Percentiles rank a stretch among this genome's conserved stretches.
These are phyloP conservation scores for Penicillium steckii DNA, from an alignment of 495 filamentous ascomycete genomes.

Conservation along the genomic window DNA sequence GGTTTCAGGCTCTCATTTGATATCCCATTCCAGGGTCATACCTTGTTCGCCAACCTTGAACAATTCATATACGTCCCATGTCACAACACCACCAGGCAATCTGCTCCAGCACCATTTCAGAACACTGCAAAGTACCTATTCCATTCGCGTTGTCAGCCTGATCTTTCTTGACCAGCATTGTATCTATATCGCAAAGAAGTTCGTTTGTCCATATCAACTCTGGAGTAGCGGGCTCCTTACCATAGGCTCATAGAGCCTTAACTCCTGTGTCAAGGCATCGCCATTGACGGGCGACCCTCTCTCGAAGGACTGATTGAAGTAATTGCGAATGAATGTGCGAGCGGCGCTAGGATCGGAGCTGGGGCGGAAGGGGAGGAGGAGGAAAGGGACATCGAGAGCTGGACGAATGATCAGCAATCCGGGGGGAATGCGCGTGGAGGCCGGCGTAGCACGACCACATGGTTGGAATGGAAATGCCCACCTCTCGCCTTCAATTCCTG, in stretches of 20 bases:
- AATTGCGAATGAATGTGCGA: constrained; percentile 89
- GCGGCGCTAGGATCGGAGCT: constrained; percentile 88
- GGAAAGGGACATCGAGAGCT: constrained; percentile 88
- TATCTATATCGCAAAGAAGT: no score
- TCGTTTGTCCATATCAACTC: background rate
- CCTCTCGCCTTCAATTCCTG: constrained; percentile 92
- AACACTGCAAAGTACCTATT: constrained; percentile 85
- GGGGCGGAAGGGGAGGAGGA: constrained; percentile 94
- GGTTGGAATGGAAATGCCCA: constrained; percentile 46
- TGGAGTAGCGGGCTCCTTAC: constrained; percentile 43
- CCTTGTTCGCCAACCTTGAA: constrained; percentile 94
- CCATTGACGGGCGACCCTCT: constrained; percentile 55
- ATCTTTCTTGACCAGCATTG: no score
- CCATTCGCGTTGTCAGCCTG: background rate
- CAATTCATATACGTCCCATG: constrained; percentile 95
- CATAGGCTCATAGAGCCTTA: constrained; percentile 92
- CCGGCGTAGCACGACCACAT: constrained; percentile 20
- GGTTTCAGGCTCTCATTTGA: no score
- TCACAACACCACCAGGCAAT: constrained; percentile 86
- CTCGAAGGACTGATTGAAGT: constrained; percentile 64
- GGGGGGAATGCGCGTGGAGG: constrained; percentile 21
- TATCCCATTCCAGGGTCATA: constrained; percentile 39
- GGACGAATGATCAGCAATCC: constrained; percentile 36
- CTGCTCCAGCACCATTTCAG: constrained; percentile 99
- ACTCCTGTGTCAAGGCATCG: constrained; percentile 73